Evolutionary conservation across 306 rosid genomes (phyloP), one percentile per base, ranked within the genome.

Genomic region (Casuarina equisetifolia): DNA sequence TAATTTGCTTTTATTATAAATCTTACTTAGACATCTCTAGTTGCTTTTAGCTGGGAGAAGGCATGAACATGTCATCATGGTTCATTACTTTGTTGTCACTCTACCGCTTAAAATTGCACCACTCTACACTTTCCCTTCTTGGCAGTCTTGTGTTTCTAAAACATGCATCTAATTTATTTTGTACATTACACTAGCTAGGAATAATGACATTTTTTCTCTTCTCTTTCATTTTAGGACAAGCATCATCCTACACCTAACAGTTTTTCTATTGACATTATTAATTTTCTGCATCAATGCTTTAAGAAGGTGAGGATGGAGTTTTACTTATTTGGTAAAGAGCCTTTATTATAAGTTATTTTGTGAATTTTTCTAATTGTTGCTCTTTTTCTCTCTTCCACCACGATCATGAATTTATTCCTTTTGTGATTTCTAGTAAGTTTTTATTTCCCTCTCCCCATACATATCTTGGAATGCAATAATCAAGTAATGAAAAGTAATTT

Each of bases 161-260:
- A 74, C 74, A 43, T 74, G 79, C 71, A 67, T 35, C 38, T 35
- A 63, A 54, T 35, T 25, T 58, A 64, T 38, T 46, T 46, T 76
- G 55, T 72, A 64, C 53, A 66, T 50, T 76, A 51, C 72, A 70
- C 69, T 45, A 72, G 20, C 6, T 51, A 13, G 72, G n/a, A 48
- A 70, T 6, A 5, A 16, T 57, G 66, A 59, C 42, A 13, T 8
- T 48, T 58, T 57, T 62, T 70, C 20, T 75, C 82, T 67, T 70
- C 59, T 52, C 45, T 79, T 83, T 73, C 80, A 53, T 86, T 79
- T 76, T 91, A 95, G 99, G 99, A 95, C 67, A 91, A 92, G 73
- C 96, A 85, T 77, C 98, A 97, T 80, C 99, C 99, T 68, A 92
- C 92, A 79, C 99, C 99, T 35, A 97, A 95, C 83, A 86, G 97